Conservation (phyloP, 352 stramenopile species). For the Phytophthora uliginosa region DNA sequence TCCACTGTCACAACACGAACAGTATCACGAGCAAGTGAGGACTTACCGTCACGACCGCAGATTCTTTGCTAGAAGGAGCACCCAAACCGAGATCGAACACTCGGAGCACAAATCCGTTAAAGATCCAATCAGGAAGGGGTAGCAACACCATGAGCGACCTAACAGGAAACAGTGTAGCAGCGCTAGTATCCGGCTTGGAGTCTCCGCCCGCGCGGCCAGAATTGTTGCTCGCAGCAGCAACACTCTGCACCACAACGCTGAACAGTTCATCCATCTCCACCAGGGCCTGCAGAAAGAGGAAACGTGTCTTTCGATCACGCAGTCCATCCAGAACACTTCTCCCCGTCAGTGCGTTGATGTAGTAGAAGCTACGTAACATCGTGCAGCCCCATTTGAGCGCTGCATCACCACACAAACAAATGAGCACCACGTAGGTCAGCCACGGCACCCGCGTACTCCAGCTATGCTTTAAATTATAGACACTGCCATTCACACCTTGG, state of each 20-base stretch:
- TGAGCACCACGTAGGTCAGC: not conserved
- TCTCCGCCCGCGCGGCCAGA: constrained; percentile 19
- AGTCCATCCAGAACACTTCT: constrained; percentile 61
- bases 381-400: constrained; percentile 86
- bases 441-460: not conserved
- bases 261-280: constrained; percentile 78
- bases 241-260: constrained; percentile 48
- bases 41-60: constrained; percentile 60
- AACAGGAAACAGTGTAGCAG: constrained; percentile 68
- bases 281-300: constrained; percentile 76
- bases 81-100: constrained; percentile 74
- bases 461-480: not conserved
- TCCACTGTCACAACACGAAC: not conserved
- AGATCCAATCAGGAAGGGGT: constrained; percentile 79
- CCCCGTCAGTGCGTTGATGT: constrained; percentile 77
- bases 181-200: constrained; percentile 64
- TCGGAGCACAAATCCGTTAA: constrained; percentile 58
- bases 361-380: constrained; percentile 86
- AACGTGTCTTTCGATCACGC: constrained; percentile 70
- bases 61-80: constrained; percentile 31
- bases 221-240: constrained; percentile 30
- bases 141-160: constrained; percentile 77
- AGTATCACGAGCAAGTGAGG: not conserved
- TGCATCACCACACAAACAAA: constrained; percentile 17
- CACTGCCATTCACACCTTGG: constrained; percentile 48